phyloP scores from a whole-genome alignment of 2,329 filamentous ascomycete species.

The Ustilaginoidea virens region DNA sequence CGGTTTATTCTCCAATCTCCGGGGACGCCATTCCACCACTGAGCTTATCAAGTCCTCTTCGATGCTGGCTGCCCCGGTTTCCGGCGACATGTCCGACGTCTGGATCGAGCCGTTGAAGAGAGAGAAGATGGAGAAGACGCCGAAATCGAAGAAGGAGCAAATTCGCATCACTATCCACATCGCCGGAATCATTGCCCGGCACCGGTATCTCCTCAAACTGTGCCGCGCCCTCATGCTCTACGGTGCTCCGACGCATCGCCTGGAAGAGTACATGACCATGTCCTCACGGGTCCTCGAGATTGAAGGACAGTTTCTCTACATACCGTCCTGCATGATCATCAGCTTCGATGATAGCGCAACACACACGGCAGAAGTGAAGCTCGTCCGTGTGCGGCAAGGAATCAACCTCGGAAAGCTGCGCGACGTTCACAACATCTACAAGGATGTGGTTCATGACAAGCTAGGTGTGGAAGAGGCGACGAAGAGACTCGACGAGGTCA shows the following conservation, averaged over 20 bases:
- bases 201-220: conserved; percentile 70
- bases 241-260: conserved; percentile 76
- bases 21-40: conserved; percentile 25
- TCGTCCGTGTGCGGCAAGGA: conserved; percentile 52
- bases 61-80: conserved; percentile 32
- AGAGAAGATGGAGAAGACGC: conserved; percentile 20
- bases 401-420: conserved; percentile 60
- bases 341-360: conserved; percentile 66
- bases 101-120: conserved; percentile 28
- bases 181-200: conserved; percentile 57
- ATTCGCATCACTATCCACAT: conserved; percentile 40
- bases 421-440: conserved; percentile 65
- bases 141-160: conserved; percentile 21
- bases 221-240: conserved; percentile 81
- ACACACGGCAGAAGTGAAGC: conserved; percentile 67
- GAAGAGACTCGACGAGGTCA: conserved; percentile 40
- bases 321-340: conserved; percentile 88
- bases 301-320: conserved; percentile 76
- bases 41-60: conserved; percentile 39
- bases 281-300: conserved; percentile 79
- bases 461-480: conserved; percentile 58
- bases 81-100: conserved; percentile 26
- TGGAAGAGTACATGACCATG: conserved; percentile 88
- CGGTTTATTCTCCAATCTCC: conserved; percentile 25
- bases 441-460: conserved; percentile 67